Percentiles rank a stretch among this genome's conserved stretches.
Conservation (phyloP, 208 protist genomes). For the Sergeia podlipaevii region DNA sequence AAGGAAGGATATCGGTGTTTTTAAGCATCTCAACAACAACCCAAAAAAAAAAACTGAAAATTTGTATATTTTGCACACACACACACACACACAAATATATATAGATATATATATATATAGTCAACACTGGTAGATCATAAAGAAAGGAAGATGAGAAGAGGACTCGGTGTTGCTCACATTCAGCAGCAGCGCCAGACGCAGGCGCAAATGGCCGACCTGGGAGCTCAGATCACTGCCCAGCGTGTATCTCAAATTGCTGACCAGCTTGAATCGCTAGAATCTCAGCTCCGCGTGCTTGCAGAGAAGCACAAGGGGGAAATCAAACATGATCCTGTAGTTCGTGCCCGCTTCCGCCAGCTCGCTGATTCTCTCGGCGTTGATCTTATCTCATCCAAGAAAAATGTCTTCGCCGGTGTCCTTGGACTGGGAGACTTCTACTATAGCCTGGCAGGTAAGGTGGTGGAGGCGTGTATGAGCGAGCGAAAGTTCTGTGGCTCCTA, state of each 20-base stretch:
- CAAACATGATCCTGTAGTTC: constrained; percentile 73
- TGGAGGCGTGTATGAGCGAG: constrained; percentile 83
- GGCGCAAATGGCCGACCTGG: constrained; percentile 81
- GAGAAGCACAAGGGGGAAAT: constrained; percentile 70
- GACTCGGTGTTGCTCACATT: constrained; percentile 81
- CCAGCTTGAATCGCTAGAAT: constrained; percentile 69
- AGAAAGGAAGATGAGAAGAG: constrained; percentile 70
- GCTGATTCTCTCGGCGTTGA: constrained; percentile 86
- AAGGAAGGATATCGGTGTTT: too few relatives aligned
- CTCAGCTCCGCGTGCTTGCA: constrained; percentile 53
- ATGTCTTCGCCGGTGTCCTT: constrained; percentile 72
- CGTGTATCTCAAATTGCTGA: constrained; percentile 73
- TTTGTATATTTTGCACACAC: too few relatives aligned
- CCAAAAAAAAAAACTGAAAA: too few relatives aligned
- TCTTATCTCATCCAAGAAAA: constrained; percentile 84
- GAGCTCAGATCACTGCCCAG: constrained; percentile 81
- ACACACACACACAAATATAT: not conserved
- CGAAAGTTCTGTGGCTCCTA: constrained; percentile 82
- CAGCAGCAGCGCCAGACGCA: constrained; percentile 67
- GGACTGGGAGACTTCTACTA: constrained; percentile 88
- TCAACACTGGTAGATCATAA: too few relatives aligned
- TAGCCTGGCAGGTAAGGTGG: constrained; percentile 68
- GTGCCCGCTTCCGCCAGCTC: constrained; percentile 80
- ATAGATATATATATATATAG: not conserved
- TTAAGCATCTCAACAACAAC: too few relatives aligned